Evolutionary conservation across 2,329 filamentous ascomycete genomes (phyloP), one percentile per base, ranked within the genome.

Genomic region (Pseudogymnoascus verrucosus): DNA sequence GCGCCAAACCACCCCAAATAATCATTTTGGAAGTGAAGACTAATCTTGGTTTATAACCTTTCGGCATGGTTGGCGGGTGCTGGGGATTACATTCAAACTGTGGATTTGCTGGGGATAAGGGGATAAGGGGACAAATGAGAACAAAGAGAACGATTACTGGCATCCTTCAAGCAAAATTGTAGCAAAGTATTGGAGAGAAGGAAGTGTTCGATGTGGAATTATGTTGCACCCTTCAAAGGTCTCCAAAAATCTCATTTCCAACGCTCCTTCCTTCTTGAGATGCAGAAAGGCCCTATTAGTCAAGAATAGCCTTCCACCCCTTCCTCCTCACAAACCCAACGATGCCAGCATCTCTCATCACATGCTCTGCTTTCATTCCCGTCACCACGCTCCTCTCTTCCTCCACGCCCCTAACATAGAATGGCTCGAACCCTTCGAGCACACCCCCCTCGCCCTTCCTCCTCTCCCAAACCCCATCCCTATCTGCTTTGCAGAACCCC

Each of bases 321-420:
- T 81, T 84, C 62, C 87, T 77, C 4, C 79, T 78, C 5, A 82
- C 71, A 71, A 84, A 89, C 1, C 78, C 79, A 19, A 76, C 71
- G 1, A 89, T 83, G 0, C 80, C 80, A 68, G 89, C 85, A 68
- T 90, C 86, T 21, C 69, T 72, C 57, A 90, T 76, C 2, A 89
- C 79, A 23, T 90, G 85, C 4, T 71, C 74, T 1, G 82, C 85
- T 8, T 77, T 75, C 62, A 87, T 77, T 1, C 85, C 86, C 1
- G 87, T 90, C 2, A 90, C 78, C 2, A 89, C 76, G 70, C 87
- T 90, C n/a, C 80, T 78, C 74, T 90, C 88, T 39, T 77, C 68
- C 1, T 87, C 84, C 4, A 80, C 78, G 0, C 87, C 88, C 6
- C 77, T 75, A 1, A 90, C 84, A 64, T 83, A 79, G 66, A 90